Conservation (phyloP, 495 filamentous ascomycete species). For the Xylaria palmicola region DNA sequence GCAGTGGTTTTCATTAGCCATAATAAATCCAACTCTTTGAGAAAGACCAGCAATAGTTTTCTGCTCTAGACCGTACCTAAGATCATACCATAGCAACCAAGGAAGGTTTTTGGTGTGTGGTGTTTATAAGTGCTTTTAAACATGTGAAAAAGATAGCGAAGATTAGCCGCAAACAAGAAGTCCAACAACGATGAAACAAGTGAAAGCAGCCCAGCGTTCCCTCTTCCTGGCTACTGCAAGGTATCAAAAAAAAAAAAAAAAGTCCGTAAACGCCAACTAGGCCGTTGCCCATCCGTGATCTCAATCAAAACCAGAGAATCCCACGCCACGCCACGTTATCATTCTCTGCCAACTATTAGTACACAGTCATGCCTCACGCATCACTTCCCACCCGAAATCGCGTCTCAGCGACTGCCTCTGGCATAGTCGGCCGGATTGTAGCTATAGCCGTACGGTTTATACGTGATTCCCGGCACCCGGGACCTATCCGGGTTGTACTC, state of each 20-base stretch:
- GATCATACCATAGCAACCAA: not conserved
- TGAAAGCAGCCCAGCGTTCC: not conserved
- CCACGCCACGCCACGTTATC: not conserved
- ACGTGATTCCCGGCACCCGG: slow-evolving; percentile 13
- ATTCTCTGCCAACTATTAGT: not conserved
- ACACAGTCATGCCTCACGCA: slow-evolving; percentile 1
- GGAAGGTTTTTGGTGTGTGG: not conserved
- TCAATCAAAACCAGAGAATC: not conserved
- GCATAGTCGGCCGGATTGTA: slow-evolving; percentile 50
- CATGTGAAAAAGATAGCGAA: not conserved
- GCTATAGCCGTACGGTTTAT: slow-evolving; percentile 23
- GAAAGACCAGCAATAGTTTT: no score
- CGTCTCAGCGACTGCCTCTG: slow-evolving; percentile 19
- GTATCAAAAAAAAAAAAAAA: no score
- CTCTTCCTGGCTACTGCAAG: not conserved
- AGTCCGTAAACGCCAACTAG: not conserved
- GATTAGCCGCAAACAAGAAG: not conserved
- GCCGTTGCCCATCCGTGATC: not conserved
- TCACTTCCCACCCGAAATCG: not conserved
- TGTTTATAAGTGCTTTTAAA: not conserved
- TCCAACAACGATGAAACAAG: not conserved
- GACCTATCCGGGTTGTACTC: slow-evolving; percentile 35
- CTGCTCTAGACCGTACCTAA: no score
- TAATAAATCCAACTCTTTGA: no score
- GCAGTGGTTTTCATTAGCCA: not conserved